Evolutionary conservation across 345 rosid species (phyloP).

Genomic region (Kernera saxatilis): DNA sequence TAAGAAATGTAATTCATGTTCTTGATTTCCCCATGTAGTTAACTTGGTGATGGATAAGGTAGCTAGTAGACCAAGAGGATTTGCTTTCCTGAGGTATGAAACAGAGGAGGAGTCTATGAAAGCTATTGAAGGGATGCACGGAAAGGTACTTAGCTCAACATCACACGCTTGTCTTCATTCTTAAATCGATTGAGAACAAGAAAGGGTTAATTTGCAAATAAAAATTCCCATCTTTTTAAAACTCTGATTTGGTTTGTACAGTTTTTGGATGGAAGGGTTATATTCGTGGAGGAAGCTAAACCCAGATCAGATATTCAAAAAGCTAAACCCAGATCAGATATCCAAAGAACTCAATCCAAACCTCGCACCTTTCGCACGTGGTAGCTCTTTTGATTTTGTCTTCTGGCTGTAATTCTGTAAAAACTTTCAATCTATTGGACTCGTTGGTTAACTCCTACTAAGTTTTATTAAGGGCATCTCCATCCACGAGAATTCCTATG

Average conservation of each 20-base stretch:
- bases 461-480: background rate
- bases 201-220: background rate
- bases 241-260: constrained; percentile 8
- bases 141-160: constrained; percentile 47
- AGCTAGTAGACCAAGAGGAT: constrained; percentile 74
- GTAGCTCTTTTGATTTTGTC: constrained; percentile 14
- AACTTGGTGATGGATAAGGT: constrained; percentile 77
- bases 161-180: background rate
- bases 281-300: constrained; percentile 74
- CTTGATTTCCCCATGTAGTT: constrained; percentile 30
- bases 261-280: constrained; percentile 85
- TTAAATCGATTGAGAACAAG: background rate
- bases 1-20: background rate
- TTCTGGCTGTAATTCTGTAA: background rate
- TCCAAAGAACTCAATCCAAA: constrained; percentile 19
- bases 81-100: constrained; percentile 66
- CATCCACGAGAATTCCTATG: no score
- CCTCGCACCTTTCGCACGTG: constrained; percentile 30
- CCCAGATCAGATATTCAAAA: constrained; percentile 49
- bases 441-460: background rate
- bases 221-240: background rate
- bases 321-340: constrained; percentile 28
- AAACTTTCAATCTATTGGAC: background rate
- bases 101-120: constrained; percentile 66
- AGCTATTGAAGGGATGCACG: constrained; percentile 84